Conservation (phyloP, 2,329 filamentous ascomycete species). For the Phialophora expanda region DNA sequence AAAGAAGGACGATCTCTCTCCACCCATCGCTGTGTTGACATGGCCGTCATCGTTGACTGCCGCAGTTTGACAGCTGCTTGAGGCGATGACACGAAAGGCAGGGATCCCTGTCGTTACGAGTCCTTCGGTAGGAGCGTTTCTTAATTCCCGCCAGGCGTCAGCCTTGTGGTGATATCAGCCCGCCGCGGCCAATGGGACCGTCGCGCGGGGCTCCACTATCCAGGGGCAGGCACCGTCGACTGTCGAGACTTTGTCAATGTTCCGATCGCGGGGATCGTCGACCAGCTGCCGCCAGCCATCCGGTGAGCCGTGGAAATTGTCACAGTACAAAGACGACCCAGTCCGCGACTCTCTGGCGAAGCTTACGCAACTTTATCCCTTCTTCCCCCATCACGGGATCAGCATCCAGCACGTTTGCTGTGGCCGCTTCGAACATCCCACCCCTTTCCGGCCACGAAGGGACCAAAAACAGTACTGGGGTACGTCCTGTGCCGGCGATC, state of each 20-base stretch:
- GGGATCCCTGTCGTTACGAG: neutral
- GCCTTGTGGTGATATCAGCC: neutral
- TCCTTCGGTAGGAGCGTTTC: neutral
- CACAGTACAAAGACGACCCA: neutral
- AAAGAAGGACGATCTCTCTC: too few species aligned
- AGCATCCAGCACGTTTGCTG: neutral
- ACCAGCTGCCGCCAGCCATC: neutral
- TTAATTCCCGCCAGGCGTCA: slow-evolving; percentile 1
- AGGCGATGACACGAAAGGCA: neutral
- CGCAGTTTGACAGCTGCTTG: neutral
- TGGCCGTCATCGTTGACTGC: too few species aligned
- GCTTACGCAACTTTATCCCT: slow-evolving; percentile 8
- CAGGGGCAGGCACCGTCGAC: neutral
- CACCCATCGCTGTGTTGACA: too few species aligned
- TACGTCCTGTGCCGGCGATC: neutral
- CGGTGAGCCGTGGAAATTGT: slow-evolving; percentile 7
- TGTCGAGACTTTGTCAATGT: neutral
- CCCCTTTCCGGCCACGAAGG: neutral
- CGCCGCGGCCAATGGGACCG: neutral
- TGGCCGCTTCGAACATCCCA: neutral
- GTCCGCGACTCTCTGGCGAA: neutral
- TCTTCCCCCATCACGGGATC: slow-evolving; percentile 2
- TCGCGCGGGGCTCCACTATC: neutral
- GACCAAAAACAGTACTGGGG: neutral
- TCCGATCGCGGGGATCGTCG: neutral